A percentile compares a stretch with the other conserved stretches of the same genome.
phyloP scores from a whole-genome alignment of 106 monocot genomes.

The Cymbidium sinense region DNA sequence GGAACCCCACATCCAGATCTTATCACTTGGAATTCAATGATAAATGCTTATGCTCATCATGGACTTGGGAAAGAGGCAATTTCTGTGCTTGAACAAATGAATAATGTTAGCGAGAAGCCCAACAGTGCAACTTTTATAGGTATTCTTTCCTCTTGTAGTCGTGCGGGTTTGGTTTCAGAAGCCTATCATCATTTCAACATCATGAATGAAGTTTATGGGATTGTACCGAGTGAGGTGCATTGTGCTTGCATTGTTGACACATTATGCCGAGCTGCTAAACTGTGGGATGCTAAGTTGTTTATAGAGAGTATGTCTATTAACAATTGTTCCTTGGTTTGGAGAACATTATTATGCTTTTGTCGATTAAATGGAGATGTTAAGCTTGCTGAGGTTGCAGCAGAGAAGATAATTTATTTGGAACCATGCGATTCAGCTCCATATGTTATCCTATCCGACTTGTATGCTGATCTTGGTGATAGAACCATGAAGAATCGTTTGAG shows the following conservation, averaged over 20 bases:
- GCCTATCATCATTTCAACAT: conserved; percentile 25
- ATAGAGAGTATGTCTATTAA: conserved; percentile 15
- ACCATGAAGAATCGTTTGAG: conserved; percentile 15
- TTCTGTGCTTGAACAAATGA: conserved; percentile 22
- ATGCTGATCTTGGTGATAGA: conserved; percentile 25
- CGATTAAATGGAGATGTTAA: conserved; percentile 26
- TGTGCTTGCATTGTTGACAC: conserved; percentile 32
- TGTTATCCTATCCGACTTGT: conserved; percentile 23
- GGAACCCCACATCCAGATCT: conserved; percentile 13
- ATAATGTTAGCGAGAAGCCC: conserved; percentile 11
- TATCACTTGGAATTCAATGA: conserved; percentile 37
- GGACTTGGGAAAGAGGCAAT: conserved; percentile 26
- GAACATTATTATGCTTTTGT: conserved; percentile 28
- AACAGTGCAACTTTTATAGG: conserved; percentile 27
- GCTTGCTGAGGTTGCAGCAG: conserved; percentile 23
- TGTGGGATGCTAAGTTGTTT: conserved; percentile 25
- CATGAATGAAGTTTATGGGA: conserved; percentile 21
- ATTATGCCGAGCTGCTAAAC: conserved; percentile 25
- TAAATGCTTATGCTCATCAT: conserved; percentile 22
- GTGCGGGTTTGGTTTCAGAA: conserved; percentile 34
- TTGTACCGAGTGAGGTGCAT: conserved; percentile 29
- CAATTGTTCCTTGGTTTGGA: conserved; percentile 25
- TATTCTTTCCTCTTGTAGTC: conserved; percentile 32
- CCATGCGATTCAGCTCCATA: conserved; percentile 26
- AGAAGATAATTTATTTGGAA: conserved; percentile 24